Conservation (phyloP, 805 yeast genomes). For the Ogataea pilisensis region DNA sequence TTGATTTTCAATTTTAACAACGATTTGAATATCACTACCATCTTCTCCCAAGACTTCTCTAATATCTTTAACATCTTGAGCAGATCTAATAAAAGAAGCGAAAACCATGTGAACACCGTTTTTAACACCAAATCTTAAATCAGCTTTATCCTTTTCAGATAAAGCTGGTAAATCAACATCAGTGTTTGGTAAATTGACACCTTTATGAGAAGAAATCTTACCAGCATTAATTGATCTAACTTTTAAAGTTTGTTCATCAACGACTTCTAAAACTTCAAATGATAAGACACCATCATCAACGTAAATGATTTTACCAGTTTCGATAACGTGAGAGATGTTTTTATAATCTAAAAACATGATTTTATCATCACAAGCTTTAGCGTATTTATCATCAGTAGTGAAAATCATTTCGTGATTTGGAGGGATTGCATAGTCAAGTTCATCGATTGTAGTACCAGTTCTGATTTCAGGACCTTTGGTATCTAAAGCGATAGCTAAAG, state of each 20-base stretch:
- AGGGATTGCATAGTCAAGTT: conserved; percentile 74
- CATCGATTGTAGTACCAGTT: conserved; percentile 89
- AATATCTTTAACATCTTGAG: conserved; percentile 82
- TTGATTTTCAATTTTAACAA: conserved; percentile 97
- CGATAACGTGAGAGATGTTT: conserved; percentile 93
- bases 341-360: conserved; percentile 89
- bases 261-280: conserved; percentile 83
- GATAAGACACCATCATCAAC: conserved; percentile 97
- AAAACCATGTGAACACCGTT: conserved; percentile 97
- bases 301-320: conserved; percentile 84
- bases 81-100: conserved; percentile 97
- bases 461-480: conserved; percentile 99
- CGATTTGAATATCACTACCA: conserved; percentile 93
- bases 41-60: conserved; percentile 95
- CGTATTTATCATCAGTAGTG: conserved; percentile 83
- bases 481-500: conserved; percentile 96
- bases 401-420: conserved; percentile 89
- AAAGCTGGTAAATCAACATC: conserved; percentile 98
- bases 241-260: conserved; percentile 75
- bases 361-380: conserved; percentile 67
- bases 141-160: conserved; percentile 93
- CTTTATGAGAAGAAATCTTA: conserved; percentile 95
- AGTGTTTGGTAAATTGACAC: conserved; percentile 98
- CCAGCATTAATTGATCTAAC: conserved; percentile 92
- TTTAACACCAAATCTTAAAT: conserved; percentile 92